Base-by-base conservation (phyloP, 345 rosid species). In the Rhodamnia rubescens region DNA sequence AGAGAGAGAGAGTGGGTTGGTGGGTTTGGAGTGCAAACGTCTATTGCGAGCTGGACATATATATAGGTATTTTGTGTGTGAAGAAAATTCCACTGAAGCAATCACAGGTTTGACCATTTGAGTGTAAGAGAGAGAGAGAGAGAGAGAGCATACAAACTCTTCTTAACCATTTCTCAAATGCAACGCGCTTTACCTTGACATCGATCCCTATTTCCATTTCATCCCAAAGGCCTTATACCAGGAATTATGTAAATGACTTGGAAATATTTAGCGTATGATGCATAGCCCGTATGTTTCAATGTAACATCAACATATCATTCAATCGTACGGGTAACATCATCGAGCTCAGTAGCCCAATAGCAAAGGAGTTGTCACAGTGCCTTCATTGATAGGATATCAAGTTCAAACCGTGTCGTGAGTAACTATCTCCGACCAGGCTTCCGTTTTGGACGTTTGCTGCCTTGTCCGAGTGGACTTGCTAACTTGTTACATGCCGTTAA, bases 261-360 rank as follows among this genome's bases (percentile, higher is more conserved):
- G 9, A 29, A 29, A 29, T 61, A 15, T 7, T 29, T 29, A 29
- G 1, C 15, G 40, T 50, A 50, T 50, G 4, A 50, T 50, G 52
- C 10, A 49, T 50, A 50, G 4, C 3, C 52, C 6, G 1, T 61
- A 29, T 32, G 18, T 4, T 14, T 3, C 11, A 7, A 61, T 2
- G 0, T 29, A 5, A 61, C 0, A 13, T 29, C 3, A 0, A 0
- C 11, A 1, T 27, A 10, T 29, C 21, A 61, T 61, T 14, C 42
- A 61, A 32, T 69, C 47, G 6, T 18, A 53, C 13, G 18, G 7
- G 16, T 52, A 64, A 29, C 75, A 64, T 64, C 24, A 36, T 3
- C 22, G 26, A 64, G 78, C 78, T 8, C 78, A 5, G 16, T 32
- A 32, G 36, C 78, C 22, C 42, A 36, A 18, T 8, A 69, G 24